Conservation (phyloP, 2,329 filamentous ascomycete species). For the Aspergillus ruber region DNA sequence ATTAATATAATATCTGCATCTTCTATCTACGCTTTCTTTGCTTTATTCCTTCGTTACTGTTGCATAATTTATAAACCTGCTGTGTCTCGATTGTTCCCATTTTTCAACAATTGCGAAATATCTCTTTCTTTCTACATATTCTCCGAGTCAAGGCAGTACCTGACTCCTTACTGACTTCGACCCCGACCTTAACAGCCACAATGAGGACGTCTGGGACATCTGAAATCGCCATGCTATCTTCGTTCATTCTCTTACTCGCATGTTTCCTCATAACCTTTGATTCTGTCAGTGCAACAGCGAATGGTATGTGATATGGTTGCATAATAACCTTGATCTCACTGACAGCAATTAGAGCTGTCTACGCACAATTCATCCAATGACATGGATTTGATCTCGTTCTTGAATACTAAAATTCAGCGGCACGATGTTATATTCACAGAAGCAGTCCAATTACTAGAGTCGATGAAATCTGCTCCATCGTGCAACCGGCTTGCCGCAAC, state of each 20-base stretch:
- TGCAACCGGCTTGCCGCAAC: constrained; percentile 50
- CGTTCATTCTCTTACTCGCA: neutral
- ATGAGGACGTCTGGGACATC: neutral
- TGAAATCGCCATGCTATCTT: neutral
- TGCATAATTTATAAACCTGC: neutral
- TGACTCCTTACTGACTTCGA: neutral
- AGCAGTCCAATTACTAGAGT: constrained; percentile 39
- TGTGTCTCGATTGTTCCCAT: no score
- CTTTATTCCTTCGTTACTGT: neutral
- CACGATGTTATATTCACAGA: constrained; percentile 34
- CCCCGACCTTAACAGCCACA: neutral
- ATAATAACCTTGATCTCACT: neutral
- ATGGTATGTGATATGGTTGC: constrained; percentile 2
- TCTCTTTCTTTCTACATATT: neutral
- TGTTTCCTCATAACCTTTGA: neutral
- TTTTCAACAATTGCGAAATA: neutral
- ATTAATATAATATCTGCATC: neutral
- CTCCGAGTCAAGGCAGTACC: neutral
- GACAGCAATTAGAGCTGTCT: constrained; percentile 3
- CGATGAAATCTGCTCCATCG: constrained; percentile 41
- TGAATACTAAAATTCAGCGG: constrained; percentile 16
- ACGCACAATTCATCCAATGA: constrained; percentile 9
- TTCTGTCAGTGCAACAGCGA: neutral
- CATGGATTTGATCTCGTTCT: constrained; percentile 22
- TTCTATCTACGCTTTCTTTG: neutral